Base-by-base conservation (phyloP, 352 stramenopile species). In the Globisporangium sylvaticum region DNA sequence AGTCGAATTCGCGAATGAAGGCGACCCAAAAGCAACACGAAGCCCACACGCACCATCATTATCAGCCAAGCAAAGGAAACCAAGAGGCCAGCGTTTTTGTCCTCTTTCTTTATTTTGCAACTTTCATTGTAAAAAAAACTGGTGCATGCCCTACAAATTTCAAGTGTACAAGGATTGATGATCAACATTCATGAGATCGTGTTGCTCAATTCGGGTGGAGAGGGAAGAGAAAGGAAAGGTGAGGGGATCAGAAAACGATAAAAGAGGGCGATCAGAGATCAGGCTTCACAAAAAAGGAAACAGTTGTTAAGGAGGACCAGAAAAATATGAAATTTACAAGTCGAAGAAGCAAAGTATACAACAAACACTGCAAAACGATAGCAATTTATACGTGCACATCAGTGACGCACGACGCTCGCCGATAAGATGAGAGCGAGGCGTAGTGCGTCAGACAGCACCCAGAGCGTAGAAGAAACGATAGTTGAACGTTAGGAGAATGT, bases 1-100 rank as follows among this genome's bases (percentile, higher is more conserved):
- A n/a, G 25, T 57, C 54, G 34, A 59, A 59, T 25, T 27, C 27
- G 54, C 18, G 54, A 59, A 59, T 59, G 54, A 22, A 59, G 22
- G 53, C 24, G 18, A 50, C 24, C 42, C 3, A n/a, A 46, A 58
- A 22, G 52, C 50, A 56, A 18, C 27, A n/a, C 52, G 14, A 57
- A n/a, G 14, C 50, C 25, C 15, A 15, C 6, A n/a, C n/a, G n/a
- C n/a, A n/a, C n/a, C n/a, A 18, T 37, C 25, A 22, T 50, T 24
- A 50, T 50, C 42, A 50, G 25, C 53, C 53, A 58, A 37, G 18
- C 53, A 39, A 27, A 25, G 48, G 12, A 27, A 27, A 29, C n/a
- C 48, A 29, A 7, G 31, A 24, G 37, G 7, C 12, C 15, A 44
- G 37, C 37, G 12, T 25, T 55, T 31, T 55, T 15, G 8, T 56